These are phyloP conservation scores for Alternaria sp. DNA, from an alignment of 2,329 filamentous ascomycete genomes.

Conservation along the genomic window DNA sequence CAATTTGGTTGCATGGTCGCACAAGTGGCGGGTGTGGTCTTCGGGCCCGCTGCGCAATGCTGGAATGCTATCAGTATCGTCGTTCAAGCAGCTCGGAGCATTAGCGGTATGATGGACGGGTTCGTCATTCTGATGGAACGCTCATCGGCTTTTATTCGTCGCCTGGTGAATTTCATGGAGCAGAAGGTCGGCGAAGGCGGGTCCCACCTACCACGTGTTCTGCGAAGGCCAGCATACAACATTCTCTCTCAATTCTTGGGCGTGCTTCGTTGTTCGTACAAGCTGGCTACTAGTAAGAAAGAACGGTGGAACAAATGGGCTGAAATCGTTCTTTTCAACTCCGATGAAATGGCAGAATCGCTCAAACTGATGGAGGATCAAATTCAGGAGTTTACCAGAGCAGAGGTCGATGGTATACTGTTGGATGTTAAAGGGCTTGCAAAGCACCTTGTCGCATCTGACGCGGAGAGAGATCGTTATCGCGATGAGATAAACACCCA, in stretches of 20 bases:
- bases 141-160: constrained; percentile 14
- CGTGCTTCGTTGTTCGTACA: constrained; percentile 14
- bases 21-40: constrained; percentile 9
- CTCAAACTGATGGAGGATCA: background rate
- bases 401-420: background rate
- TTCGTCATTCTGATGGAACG: constrained; percentile 25
- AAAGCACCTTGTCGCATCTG: background rate
- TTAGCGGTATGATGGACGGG: constrained; percentile 13
- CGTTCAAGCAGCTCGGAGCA: constrained; percentile 5
- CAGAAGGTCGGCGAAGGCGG: background rate
- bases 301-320: constrained; percentile 2
- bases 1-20: constrained; percentile 6
- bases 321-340: constrained; percentile 13
- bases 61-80: constrained; percentile 26
- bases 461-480: background rate
- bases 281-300: constrained; percentile 17
- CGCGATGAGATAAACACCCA: no score
- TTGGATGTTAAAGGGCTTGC: background rate
- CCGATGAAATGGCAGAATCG: background rate
- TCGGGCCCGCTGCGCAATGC: constrained; percentile 18
- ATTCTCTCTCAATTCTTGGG: constrained; percentile 12
- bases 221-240: constrained; percentile 7
- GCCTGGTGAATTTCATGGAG: background rate
- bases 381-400: background rate
- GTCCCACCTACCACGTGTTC: background rate